A percentile compares a stretch with the other conserved stretches of the same genome.
Conservation (phyloP, 257 asterid species). For the Cordia subcordata region DNA sequence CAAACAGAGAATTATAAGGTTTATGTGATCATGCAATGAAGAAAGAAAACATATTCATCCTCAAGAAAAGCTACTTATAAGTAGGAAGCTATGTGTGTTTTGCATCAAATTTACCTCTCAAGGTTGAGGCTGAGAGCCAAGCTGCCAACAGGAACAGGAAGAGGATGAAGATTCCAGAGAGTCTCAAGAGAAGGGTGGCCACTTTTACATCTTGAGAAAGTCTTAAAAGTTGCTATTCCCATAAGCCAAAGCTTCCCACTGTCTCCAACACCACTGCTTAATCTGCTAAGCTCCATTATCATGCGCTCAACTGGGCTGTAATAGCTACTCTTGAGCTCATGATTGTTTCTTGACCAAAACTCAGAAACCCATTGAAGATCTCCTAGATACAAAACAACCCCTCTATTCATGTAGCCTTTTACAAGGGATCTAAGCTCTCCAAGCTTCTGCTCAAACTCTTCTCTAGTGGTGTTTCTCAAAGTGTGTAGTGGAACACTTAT, state of each 20-base stretch:
- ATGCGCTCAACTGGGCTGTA: conserved; percentile 76
- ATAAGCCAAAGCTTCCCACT: conserved; percentile 60
- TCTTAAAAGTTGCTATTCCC: conserved; percentile 62
- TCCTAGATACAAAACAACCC: conserved; percentile 82
- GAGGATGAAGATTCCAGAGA: conserved; percentile 80
- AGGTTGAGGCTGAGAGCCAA: conserved; percentile 68
- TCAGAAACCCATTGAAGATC: conserved; percentile 79
- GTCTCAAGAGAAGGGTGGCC: conserved; percentile 78
- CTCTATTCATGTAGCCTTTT: conserved; percentile 46
- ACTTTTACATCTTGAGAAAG: conserved; percentile 57
- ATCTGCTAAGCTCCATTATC: conserved; percentile 84
- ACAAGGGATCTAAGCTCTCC: conserved; percentile 70
- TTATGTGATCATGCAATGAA: not conserved
- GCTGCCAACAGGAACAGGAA: conserved; percentile 45
- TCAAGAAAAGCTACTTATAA: conserved; percentile 2
- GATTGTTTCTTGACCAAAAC: conserved; percentile 57
- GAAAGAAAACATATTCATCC: not conserved
- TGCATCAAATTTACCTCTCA: conserved; percentile 37
- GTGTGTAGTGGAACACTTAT: conserved; percentile 76
- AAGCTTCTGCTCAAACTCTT: conserved; percentile 66
- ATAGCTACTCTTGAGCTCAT: conserved; percentile 36
- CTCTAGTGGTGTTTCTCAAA: conserved; percentile 42
- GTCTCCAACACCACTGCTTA: conserved; percentile 41
- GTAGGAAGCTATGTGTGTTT: too few species aligned
- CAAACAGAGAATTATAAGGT: not conserved